phyloP scores from a whole-genome alignment of 1,284 basidiomycete genomes.

The Trametes versicolor region DNA sequence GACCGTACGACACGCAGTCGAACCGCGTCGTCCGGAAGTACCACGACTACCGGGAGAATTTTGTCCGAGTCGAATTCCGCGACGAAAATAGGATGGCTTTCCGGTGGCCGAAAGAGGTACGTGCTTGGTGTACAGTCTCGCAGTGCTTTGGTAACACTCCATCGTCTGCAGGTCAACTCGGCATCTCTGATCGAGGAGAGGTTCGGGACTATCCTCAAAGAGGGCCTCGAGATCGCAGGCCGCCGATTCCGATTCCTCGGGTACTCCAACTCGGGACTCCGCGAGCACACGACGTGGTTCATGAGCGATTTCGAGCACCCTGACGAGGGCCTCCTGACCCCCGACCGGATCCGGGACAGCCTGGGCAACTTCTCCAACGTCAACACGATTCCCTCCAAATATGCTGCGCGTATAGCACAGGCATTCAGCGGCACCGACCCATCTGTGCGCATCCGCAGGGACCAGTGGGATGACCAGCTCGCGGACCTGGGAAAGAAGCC shows the following conservation, averaged over 20 bases:
- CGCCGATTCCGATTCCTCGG: constrained; percentile 77
- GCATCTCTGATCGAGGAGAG: constrained; percentile 63
- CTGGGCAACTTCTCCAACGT: constrained; percentile 73
- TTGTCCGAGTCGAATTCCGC: constrained; percentile 80
- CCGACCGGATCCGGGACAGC: constrained; percentile 63
- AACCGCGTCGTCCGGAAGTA: constrained; percentile 72
- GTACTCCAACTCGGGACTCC: constrained; percentile 76
- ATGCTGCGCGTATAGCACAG: constrained; percentile 83
- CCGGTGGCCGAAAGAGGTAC: constrained; percentile 67
- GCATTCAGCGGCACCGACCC: constrained; percentile 85
- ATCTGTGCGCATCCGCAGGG: constrained; percentile 61
- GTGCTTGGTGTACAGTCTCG: neutral
- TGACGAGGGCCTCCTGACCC: constrained; percentile 54
- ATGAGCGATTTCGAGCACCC: constrained; percentile 65
- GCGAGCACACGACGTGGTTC: constrained; percentile 81
- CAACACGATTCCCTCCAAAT: constrained; percentile 73
- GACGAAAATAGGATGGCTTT: constrained; percentile 78
- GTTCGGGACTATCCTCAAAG: constrained; percentile 68
- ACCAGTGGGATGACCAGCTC: constrained; percentile 65
- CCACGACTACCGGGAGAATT: constrained; percentile 64
- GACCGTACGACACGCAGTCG: constrained; percentile 74
- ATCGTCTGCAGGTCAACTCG: constrained; percentile 57
- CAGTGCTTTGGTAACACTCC: neutral
- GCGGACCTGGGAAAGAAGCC: constrained; percentile 58
- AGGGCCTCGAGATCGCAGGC: constrained; percentile 74